Base-by-base conservation (phyloP, 73 alveolate genomes). In the Stentor coeruleus region DNA sequence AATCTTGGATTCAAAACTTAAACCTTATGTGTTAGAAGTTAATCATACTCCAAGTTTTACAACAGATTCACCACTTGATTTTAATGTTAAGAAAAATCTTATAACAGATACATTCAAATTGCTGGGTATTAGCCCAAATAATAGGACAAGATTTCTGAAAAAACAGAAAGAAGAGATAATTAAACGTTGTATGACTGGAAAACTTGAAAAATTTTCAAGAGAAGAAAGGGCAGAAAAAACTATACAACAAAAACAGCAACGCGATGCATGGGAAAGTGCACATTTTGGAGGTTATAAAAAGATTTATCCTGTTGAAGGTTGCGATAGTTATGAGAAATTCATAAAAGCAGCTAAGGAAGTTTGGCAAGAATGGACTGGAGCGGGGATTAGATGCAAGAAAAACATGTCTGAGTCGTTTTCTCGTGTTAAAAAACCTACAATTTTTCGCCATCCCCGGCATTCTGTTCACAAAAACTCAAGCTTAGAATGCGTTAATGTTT, bases 11-110 rank as follows among this genome's bases (percentile, higher is more conserved):
- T n/a, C 38, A 1, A 75, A 2, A 6, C 36, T 58, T 11, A 59
- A 59, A 81, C 87, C 87, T 33, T 81, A 40, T 37, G 73, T 81
- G 3, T 82, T 81, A 0, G 87, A 81, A 59, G 87, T 81, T 15
- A 81, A 81, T 60, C 87, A 81, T 60, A 20, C 87, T 33, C 87
- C 87, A 11, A 28, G 72, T 38, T 81, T 81, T 59, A 49, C 83
- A 3, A 81, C 87, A 0, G 87, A 81, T 35, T 11, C 83, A 11
- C 87, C 87, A 6, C 72, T 81, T n/a, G 87, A 81, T 59, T 81
- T 28, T 37, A 60, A 58, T 59, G 59, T 81, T 3, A 81, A 81
- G 35, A 20, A 59, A 14, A 59, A 37, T 11, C 38, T 81, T 3
- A 2, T 81, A 0, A 35, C 30, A 59, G 87, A 81, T 1, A 81